Evolutionary conservation across 1,139 yeast species (phyloP).

Genomic region (Chernovozyma aurita): DNA sequence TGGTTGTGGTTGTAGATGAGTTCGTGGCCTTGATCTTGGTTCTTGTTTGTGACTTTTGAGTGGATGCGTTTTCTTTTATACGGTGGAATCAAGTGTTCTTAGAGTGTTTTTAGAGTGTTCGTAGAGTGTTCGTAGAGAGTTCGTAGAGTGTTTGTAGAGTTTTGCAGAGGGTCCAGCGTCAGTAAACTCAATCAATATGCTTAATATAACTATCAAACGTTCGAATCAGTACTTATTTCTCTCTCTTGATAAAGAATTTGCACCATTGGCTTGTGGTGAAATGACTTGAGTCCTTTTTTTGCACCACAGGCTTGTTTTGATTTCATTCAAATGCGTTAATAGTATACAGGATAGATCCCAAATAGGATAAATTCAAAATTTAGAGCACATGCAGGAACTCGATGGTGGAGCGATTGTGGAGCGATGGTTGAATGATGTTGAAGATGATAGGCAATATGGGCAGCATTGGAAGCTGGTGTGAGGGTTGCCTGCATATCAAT

Average conservation of each 20-base stretch:
- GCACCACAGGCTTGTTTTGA: slow-evolving; percentile 5
- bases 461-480: background rate
- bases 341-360: slow-evolving; percentile 5
- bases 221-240: too few species aligned
- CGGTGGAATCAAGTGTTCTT: too few species aligned
- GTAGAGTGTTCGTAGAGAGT: too few species aligned
- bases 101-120: too few species aligned
- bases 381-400: background rate
- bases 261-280: background rate
- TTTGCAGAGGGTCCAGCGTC: background rate
- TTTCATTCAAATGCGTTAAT: background rate
- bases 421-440: too few species aligned
- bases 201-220: background rate
- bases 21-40: too few species aligned
- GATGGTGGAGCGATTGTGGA: too few species aligned
- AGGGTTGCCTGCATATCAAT: background rate
- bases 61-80: too few species aligned
- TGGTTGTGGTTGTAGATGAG: too few species aligned
- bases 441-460: background rate
- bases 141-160: background rate
- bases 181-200: background rate
- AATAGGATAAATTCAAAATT: slow-evolving; percentile 4
- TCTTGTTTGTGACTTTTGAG: too few species aligned
- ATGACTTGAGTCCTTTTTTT: background rate
- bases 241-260: background rate